Conservation (phyloP, 768 basidiomycete species). For the Obba rivulosa region DNA sequence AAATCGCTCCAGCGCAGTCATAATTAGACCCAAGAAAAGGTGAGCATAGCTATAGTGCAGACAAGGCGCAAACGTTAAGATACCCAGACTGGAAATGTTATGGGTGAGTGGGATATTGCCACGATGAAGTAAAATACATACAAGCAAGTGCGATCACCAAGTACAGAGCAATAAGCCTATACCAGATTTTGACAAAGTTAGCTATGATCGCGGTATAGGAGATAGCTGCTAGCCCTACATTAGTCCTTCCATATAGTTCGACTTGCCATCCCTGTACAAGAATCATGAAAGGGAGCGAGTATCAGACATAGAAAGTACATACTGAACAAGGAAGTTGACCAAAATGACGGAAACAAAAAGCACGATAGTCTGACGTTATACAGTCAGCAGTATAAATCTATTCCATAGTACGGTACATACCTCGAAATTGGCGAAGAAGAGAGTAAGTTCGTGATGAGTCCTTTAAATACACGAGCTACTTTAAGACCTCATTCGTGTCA, state of each 20-base stretch:
- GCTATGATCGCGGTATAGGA: not conserved
- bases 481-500: too few relatives aligned
- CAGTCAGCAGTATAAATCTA: too few relatives aligned
- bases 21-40: too few relatives aligned
- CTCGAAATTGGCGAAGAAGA: slow-evolving; percentile 87
- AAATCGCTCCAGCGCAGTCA: too few relatives aligned
- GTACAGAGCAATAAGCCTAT: slow-evolving; percentile 55
- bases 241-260: slow-evolving; percentile 90
- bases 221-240: slow-evolving; percentile 42
- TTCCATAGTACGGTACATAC: too few relatives aligned
- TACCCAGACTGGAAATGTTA: slow-evolving; percentile 35
- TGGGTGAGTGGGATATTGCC: slow-evolving; percentile 1
- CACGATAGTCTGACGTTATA: slow-evolving; percentile 58
- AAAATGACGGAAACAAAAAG: slow-evolving; percentile 87
- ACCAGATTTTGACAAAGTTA: not conserved
- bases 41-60: not conserved
- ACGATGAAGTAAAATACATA: slow-evolving; percentile 33
- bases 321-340: slow-evolving; percentile 61
- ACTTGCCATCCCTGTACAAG: slow-evolving; percentile 66
- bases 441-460: slow-evolving; percentile 63
- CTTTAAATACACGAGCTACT: slow-evolving; percentile 36
- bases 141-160: slow-evolving; percentile 77
- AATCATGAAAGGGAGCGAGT: not conserved
- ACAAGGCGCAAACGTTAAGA: too few relatives aligned
- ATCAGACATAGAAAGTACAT: not conserved